These are phyloP conservation scores for Dactylellina drechsleri DNA, from an alignment of 2,329 filamentous ascomycete species.

Conservation along the genomic window DNA sequence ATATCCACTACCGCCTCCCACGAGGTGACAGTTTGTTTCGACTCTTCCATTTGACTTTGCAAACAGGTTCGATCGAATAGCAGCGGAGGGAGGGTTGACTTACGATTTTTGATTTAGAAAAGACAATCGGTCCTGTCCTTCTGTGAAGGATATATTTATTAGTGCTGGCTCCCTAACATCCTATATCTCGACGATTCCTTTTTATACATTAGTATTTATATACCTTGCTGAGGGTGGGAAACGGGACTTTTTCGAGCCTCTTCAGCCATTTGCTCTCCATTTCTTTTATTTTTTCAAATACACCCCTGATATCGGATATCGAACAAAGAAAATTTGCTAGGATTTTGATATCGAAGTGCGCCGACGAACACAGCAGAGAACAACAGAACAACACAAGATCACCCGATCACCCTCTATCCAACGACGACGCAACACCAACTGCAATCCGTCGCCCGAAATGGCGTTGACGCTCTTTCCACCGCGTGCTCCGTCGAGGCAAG, in stretches of 20 bases:
- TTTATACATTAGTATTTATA: slow-evolving; percentile 7
- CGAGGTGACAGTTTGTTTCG: slow-evolving; percentile 53
- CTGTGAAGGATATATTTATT: slow-evolving; percentile 48
- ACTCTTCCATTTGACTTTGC: slow-evolving; percentile 54
- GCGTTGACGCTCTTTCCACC: slow-evolving; percentile 52
- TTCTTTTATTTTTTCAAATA: slow-evolving; percentile 5
- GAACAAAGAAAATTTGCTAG: slow-evolving; percentile 17
- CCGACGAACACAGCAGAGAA: no score
- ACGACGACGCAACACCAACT: slow-evolving; percentile 23
- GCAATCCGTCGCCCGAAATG: slow-evolving; percentile 27
- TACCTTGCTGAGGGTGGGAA: slow-evolving; percentile 11
- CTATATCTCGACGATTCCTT: slow-evolving; percentile 30
- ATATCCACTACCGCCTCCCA: slow-evolving; percentile 53
- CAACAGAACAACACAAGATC: no score
- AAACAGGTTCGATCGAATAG: slow-evolving; percentile 50
- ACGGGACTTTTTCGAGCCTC: slow-evolving; percentile 20
- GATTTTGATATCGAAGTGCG: slow-evolving; percentile 24
- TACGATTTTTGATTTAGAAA: slow-evolving; percentile 17
- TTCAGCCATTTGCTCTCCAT: slow-evolving; percentile 11
- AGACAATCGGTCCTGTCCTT: slow-evolving; percentile 50
- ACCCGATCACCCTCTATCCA: background rate
- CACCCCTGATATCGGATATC: background rate
- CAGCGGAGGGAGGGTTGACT: slow-evolving; percentile 30
- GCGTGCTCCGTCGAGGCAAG: slow-evolving; percentile 53
- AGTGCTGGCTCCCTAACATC: slow-evolving; percentile 40